Evolutionary conservation across 2,329 filamentous ascomycete genomes (phyloP), one percentile per base, ranked within the genome.

Genomic region (Pseudonectria foliicola): DNA sequence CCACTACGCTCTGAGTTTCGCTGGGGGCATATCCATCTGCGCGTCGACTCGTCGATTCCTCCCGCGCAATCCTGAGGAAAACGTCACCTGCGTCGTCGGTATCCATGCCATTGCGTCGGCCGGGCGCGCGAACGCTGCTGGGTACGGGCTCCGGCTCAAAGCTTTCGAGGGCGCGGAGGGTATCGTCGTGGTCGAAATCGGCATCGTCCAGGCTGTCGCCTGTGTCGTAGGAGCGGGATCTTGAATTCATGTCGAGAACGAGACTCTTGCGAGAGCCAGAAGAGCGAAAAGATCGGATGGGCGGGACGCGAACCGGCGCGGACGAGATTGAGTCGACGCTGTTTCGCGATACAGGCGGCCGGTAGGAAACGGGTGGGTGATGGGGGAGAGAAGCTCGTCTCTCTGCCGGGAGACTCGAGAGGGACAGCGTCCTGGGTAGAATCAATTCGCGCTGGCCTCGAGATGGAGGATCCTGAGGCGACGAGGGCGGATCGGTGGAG

Each of bases 51-150:
- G 55, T 49, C 11, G 65, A 45, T 42, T 77, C 73, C 39, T 78
- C 72, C 10, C 68, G 63, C 10, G 75, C 74, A 39, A 79, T 77
- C 35, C 64, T 70, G 40, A 79, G 65, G 43, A 78, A 79, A 27
- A 78, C 60, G 43, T 79, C 75, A 26, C 71, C 71, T 4, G 66
- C 72, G 43, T 76, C 74, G 35, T 78, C 74, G 27, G 57, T 60
- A 33, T 71, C 52, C 8, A 48, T 38, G 49, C 53, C 29, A 49
- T 59, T 42, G 48, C 56, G 45, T 43, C 56, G 31, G 11, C 57
- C 57, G 2, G 64, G 63, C 38, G 64, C 56, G 13, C 62, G 60
- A 6, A 63, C 61, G n/a, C 65, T 63, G 45, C 60, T 58, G 16
- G 62, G 61, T 31, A 54, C 46, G 31, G 38, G 43, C 14, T 55